phyloP scores from a whole-genome alignment of 2,329 filamentous ascomycete species.

The Epichloe aotearoae region DNA sequence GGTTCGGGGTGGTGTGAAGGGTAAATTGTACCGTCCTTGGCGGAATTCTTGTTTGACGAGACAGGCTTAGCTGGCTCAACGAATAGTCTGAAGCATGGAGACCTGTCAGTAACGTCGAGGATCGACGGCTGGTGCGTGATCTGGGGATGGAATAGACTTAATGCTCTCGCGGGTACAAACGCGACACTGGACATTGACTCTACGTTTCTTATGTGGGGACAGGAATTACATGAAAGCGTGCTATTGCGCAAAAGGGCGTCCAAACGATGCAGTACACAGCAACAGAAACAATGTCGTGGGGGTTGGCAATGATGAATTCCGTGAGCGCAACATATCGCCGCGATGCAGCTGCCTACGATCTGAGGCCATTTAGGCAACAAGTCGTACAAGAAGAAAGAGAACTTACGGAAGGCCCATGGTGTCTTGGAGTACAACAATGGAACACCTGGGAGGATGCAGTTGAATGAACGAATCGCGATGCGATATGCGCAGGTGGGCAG shows the following conservation, averaged over 20 bases:
- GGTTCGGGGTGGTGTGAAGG: slow-evolving; percentile 27
- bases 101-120: slow-evolving; percentile 7
- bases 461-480: background rate
- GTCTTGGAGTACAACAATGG: background rate
- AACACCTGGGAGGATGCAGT: background rate
- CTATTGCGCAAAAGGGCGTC: background rate
- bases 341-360: background rate
- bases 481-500: background rate
- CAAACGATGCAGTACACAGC: background rate
- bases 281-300: background rate
- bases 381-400: slow-evolving; percentile 6
- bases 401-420: slow-evolving; percentile 37
- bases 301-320: background rate
- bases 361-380: background rate
- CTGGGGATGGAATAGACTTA: background rate
- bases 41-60: slow-evolving; percentile 21
- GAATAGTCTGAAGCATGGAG: slow-evolving; percentile 26
- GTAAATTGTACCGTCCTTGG: slow-evolving; percentile 13
- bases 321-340: background rate
- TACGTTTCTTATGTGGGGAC: background rate
- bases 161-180: slow-evolving; percentile 2
- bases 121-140: background rate
- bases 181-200: slow-evolving; percentile 4
- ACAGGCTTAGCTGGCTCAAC: slow-evolving; percentile 33
- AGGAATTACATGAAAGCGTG: background rate